Percentiles rank a stretch among this genome's conserved stretches.
These are phyloP conservation scores for Teratosphaeria pseudoeucalypti DNA, from an alignment of 2,329 filamentous ascomycete species.

Conservation along the genomic window DNA sequence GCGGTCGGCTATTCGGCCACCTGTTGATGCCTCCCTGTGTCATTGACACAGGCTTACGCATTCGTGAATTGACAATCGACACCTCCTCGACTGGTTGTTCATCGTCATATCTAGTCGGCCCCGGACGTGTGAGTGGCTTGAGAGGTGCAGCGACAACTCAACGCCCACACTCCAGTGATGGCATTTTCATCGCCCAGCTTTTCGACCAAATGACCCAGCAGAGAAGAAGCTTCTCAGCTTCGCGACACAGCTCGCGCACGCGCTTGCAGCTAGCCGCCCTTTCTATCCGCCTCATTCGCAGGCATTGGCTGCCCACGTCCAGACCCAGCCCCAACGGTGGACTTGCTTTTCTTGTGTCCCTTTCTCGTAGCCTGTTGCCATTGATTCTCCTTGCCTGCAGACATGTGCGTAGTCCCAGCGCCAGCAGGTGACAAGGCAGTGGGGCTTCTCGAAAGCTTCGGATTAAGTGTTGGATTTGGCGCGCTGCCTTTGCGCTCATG, in stretches of 20 bases:
- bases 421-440: background rate
- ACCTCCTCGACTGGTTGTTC: no score
- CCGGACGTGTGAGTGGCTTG: no score
- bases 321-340: constrained; percentile 7
- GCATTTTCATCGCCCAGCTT: background rate
- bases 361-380: constrained; percentile 18
- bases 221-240: background rate
- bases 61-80: no score
- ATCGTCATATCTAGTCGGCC: no score
- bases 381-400: constrained; percentile 1
- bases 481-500: constrained; percentile 19
- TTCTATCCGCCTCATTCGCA: constrained; percentile 31
- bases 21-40: no score
- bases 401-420: background rate
- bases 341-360: constrained; percentile 22
- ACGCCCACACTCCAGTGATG: background rate
- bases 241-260: background rate
- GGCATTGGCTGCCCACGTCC: constrained; percentile 29
- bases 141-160: background rate
- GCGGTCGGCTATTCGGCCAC: no score
- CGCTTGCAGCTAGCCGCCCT: constrained; percentile 12
- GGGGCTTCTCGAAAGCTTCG: constrained; percentile 6
- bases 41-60: no score
- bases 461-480: constrained; percentile 6
- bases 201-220: background rate